Base-by-base conservation (phyloP, 2,329 filamentous ascomycete species). In the Exophiala sp. region DNA sequence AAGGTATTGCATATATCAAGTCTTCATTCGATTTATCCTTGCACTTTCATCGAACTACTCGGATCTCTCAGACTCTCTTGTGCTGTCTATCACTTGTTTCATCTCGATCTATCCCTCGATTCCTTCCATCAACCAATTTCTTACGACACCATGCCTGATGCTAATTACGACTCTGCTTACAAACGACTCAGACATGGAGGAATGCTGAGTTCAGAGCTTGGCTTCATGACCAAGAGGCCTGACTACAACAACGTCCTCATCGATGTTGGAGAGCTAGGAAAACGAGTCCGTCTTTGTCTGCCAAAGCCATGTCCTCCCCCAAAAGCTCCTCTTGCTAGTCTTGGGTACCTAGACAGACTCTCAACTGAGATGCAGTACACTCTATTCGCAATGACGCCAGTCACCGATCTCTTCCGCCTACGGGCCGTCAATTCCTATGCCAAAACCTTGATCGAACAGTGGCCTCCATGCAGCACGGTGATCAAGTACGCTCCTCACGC, bases 401-500 rank as follows among this genome's bases (percentile, higher is more conserved):
- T 53, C 45, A 49, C 36, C 32, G n/a, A 20, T 12, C 45, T 57
- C 14, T 29, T 52, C 29, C 42, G 45, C 18, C 46, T 57, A 20
- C 43, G 49, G 20, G 21, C 16, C 1, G 49, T 45, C 14, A 52
- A 52, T 16, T 48, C 48, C 16, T 16, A 41, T 21, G 45, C 45
- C 38, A 57, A 41, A 29, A 33, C 40, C 9, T 29, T 57, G 5
- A 47, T 57, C 36, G 54, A 53, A 38, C 36, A 49, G 34, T 57
- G 54, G 54, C 12, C 32, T 34, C 49, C 49, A 18, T 57, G 47
- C 41, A 39, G 40, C 10, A 42, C 41, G n/a, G 16, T 52, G 40
- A 57, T 42, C 33, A 52, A 20, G 11, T 16, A 57, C 29, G 54
- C 44, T 16, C 14, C 32, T n/a, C 24, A 47, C 36, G 45, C 50